Evolutionary conservation across 1,139 yeast species (phyloP).

Genomic region (Meyerozyma guilliermondii): DNA sequence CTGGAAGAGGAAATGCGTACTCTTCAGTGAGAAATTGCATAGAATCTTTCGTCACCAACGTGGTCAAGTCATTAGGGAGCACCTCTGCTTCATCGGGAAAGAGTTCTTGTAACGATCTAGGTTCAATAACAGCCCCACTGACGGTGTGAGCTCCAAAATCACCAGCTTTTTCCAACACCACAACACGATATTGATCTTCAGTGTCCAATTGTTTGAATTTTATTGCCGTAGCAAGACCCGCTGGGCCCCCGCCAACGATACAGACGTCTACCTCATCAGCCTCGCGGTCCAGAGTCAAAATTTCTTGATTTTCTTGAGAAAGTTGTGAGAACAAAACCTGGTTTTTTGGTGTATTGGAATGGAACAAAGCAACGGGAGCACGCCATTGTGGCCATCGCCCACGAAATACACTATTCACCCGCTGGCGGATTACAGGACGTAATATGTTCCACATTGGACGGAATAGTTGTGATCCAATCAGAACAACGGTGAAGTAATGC

Average conservation of each 20-base stretch:
- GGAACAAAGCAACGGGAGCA: neutral
- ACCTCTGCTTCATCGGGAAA: constrained; percentile 80
- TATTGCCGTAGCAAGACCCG: constrained; percentile 93
- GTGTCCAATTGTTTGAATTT: constrained; percentile 77
- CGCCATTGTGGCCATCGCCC: neutral
- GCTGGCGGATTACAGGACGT: neutral
- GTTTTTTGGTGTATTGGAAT: neutral
- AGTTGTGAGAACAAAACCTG: neutral
- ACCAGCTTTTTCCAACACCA: constrained; percentile 86
- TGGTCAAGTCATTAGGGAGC: constrained; percentile 68
- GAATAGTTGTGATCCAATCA: neutral
- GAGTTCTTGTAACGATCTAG: constrained; percentile 77
- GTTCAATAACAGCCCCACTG: constrained; percentile 93
- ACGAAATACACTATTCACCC: neutral
- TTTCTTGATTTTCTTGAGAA: constrained; percentile 39
- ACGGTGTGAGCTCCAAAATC: constrained; percentile 90
- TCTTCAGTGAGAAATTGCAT: constrained; percentile 64
- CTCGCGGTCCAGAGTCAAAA: constrained; percentile 61
- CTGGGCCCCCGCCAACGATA: constrained; percentile 97
- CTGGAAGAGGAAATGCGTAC: constrained; percentile 68
- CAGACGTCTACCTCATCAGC: constrained; percentile 86
- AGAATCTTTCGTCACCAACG: constrained; percentile 63
- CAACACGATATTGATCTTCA: constrained; percentile 73
- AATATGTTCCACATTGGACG: neutral
- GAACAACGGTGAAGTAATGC: neutral